These are phyloP conservation scores for Talaromyces liani DNA, from an alignment of 495 filamentous ascomycete species.

Conservation along the genomic window DNA sequence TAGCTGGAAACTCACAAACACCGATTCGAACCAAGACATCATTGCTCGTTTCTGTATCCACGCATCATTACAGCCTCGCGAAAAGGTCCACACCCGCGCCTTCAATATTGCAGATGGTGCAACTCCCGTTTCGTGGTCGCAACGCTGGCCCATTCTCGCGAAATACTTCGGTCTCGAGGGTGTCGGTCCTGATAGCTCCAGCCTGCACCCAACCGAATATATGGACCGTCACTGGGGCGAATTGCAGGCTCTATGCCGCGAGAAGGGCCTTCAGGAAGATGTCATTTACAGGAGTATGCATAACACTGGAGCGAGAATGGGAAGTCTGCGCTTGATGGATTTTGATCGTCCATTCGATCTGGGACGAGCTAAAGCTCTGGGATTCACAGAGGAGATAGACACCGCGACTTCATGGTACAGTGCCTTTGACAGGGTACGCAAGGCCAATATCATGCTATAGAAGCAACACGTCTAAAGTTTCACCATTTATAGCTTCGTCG, in stretches of 20 bases:
- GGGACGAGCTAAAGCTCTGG: slow-evolving; percentile 1
- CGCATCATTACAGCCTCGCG: slow-evolving; percentile 14
- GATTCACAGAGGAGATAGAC: slow-evolving; percentile 11
- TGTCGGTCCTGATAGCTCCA: slow-evolving; percentile 9
- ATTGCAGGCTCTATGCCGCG: slow-evolving; percentile 4
- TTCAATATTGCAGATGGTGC: slow-evolving; percentile 21
- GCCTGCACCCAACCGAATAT: slow-evolving; percentile 1
- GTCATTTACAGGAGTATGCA: slow-evolving; percentile 11
- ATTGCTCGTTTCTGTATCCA: slow-evolving; percentile 18
- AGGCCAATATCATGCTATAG: slow-evolving; percentile 7
- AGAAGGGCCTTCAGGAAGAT: slow-evolving; percentile 8
- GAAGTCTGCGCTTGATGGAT: slow-evolving; percentile 12
- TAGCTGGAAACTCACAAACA: slow-evolving; percentile 12
- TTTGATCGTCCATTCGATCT: slow-evolving; percentile 13
- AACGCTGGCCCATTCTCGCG: slow-evolving; percentile 20
- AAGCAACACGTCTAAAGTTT: not conserved
- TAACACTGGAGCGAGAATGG: slow-evolving; percentile 10
- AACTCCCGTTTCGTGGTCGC: slow-evolving; percentile 13
- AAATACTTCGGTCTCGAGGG: slow-evolving; percentile 21
- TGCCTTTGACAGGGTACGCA: slow-evolving; percentile 10
- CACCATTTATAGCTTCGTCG: not conserved
- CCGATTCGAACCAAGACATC: slow-evolving; percentile 16
- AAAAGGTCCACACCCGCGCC: slow-evolving; percentile 8
- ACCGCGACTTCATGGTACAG: slow-evolving; percentile 9
- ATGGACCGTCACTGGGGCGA: slow-evolving; percentile 7